Evolutionary conservation across 1,139 yeast species (phyloP), one percentile per base, ranked within the genome.

Genomic region (Geotrichum aggregatum): DNA sequence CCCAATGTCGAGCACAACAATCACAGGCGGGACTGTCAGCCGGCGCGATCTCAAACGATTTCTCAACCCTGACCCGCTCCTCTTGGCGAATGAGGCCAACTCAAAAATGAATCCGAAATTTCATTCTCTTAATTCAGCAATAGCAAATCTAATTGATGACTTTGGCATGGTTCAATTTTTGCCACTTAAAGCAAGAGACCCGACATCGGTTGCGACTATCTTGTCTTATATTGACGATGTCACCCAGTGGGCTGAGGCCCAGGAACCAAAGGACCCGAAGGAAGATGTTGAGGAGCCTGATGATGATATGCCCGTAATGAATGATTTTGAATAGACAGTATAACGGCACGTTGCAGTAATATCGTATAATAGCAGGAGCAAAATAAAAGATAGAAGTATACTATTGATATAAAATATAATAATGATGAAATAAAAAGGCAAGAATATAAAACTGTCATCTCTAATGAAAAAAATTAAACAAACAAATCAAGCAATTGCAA

Each of bases 81-180:
- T 88, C 47, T 68, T 94, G 58, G 79, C 80, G 11, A 75, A 71
- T 61, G 77, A 75, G 48, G 75, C 73, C 7, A 72, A 76, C 56
- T 66, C 70, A 48, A 76, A 72, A 48, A 72, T 79, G 43, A 92
- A 89, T 67, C 95, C 96, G 33, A 83, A 78, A 63, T 92, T 82
- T 63, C 78, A 83, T 42, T 80, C 76, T 57, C 76, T 92, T 56
- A 92, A 88, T 66, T 79, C 79, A 61, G 78, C 92, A 28, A 89
- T 92, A 60, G 97, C 97, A 0, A 82, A 85, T 59, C 74, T 92
- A 61, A 64, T 66, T 16, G 98, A 94, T 66, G 99, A 94, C 65
- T 92, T 92, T 68, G 98, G 98, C 7, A 92, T 92, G 99, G 98
- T 92, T 2, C 98, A 92, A 66, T 92, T 89, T 65, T 72, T 92